A percentile compares a stretch with the other conserved stretches of the same genome.
Evolutionary conservation across 2,329 filamentous ascomycete genomes (phyloP).

Genomic region (Epichloe sp.): DNA sequence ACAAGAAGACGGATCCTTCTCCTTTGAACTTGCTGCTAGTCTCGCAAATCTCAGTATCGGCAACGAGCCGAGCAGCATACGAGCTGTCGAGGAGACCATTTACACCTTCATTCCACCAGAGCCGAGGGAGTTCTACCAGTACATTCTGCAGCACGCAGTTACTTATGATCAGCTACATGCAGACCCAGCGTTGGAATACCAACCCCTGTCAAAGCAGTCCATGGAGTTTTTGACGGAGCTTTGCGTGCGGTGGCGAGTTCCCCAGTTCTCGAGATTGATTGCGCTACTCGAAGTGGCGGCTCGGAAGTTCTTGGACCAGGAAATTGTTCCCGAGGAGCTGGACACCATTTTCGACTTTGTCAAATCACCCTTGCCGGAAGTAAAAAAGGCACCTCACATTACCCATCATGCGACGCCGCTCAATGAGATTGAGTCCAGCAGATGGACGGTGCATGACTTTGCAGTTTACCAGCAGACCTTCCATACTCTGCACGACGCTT

Average conservation of each 20-base stretch:
- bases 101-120: constrained; percentile 88
- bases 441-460: constrained; percentile 59
- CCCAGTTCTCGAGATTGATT: constrained; percentile 66
- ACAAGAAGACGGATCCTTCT: constrained; percentile 27
- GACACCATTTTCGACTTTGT: constrained; percentile 73
- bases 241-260: constrained; percentile 83
- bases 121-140: constrained; percentile 69
- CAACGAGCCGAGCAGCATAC: constrained; percentile 36
- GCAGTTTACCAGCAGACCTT: constrained; percentile 63
- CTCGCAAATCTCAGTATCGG: constrained; percentile 53
- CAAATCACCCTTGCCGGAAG: constrained; percentile 56
- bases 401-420: constrained; percentile 38
- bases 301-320: constrained; percentile 74
- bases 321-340: constrained; percentile 68
- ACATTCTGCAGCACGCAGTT: constrained; percentile 67
- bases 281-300: constrained; percentile 73
- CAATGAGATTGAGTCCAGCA: constrained; percentile 41
- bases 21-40: constrained; percentile 54
- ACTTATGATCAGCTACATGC: constrained; percentile 47
- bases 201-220: constrained; percentile 61
- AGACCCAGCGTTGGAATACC: constrained; percentile 33
- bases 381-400: constrained; percentile 48
- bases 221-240: constrained; percentile 76
- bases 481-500: constrained; percentile 60
- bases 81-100: constrained; percentile 46